Conservation (phyloP, 345 rosid species). For the Arabidopsis suecica region DNA sequence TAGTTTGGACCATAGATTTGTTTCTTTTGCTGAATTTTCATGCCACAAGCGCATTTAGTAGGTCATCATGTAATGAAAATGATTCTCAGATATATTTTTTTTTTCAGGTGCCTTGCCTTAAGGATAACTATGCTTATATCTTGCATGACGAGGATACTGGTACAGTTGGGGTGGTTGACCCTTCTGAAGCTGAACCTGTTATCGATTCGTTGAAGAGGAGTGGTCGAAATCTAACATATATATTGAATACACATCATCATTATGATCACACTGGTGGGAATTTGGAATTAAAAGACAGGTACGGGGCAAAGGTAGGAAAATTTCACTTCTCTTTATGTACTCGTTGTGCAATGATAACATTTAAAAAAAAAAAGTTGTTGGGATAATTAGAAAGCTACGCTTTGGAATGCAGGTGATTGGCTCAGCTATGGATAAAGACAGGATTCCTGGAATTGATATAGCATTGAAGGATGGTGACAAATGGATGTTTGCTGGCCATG, state of each 20-base stretch:
- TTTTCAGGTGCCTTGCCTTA: conserved; percentile 87
- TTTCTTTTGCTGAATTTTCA: neutral
- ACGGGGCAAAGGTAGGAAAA: conserved; percentile 90
- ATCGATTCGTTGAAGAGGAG: conserved; percentile 71
- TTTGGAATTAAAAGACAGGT: conserved; percentile 89
- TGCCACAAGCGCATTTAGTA: neutral
- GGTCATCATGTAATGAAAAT: neutral
- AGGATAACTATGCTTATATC: conserved; percentile 91
- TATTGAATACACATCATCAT: conserved; percentile 96
- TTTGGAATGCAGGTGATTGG: conserved; percentile 81
- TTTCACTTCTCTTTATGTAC: conserved; percentile 3
- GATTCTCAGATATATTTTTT: neutral
- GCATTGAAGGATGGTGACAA: conserved; percentile 86
- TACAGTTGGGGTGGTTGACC: conserved; percentile 98
- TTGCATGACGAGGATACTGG: conserved; percentile 92
- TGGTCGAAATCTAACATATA: conserved; percentile 81
- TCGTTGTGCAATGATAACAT: neutral
- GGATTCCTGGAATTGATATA: conserved; percentile 97
- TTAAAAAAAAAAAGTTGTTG: neutral
- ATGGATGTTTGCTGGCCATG: conserved; percentile 99
- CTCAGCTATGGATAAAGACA: conserved; percentile 68
- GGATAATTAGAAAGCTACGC: neutral
- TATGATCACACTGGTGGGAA: conserved; percentile 96
- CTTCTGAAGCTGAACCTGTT: conserved; percentile 87
- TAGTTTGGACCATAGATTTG: neutral